Percentiles rank a stretch among this genome's conserved stretches.
phyloP scores from a whole-genome alignment of 805 yeast species.

The Nakazawaea ernobii region DNA sequence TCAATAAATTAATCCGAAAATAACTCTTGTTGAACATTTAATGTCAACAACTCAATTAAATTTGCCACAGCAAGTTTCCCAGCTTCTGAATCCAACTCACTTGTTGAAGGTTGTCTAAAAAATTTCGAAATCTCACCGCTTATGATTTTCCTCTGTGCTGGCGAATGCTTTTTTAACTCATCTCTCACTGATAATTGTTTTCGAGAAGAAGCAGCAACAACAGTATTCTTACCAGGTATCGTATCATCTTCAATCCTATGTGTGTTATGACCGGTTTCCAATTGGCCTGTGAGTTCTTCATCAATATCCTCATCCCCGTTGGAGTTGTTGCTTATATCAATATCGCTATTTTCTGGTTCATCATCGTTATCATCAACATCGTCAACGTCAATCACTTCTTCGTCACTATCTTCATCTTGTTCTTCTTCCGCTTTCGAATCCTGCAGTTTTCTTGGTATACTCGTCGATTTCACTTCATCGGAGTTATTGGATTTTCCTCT shows the following conservation, averaged over 20 bases:
- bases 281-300: no score
- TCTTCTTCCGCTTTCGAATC: background rate
- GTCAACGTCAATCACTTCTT: background rate
- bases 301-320: background rate
- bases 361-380: background rate
- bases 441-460: background rate
- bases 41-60: slow-evolving; percentile 5
- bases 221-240: no score
- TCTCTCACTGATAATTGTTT: no score
- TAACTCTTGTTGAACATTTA: slow-evolving; percentile 7
- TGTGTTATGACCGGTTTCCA: no score
- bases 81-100: background rate
- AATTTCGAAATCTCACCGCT: background rate
- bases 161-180: background rate
- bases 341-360: slow-evolving; percentile 8
- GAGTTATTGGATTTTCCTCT: background rate
- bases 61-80: background rate
- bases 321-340: slow-evolving; percentile 5
- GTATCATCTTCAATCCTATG: no score
- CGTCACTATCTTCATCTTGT: background rate
- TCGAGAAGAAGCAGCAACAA: no score
- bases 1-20: slow-evolving; percentile 1
- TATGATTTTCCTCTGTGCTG: slow-evolving; percentile 4
- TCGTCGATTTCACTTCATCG: slow-evolving; percentile 1
- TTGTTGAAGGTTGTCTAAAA: slow-evolving; percentile 4